Percentiles rank a stretch among this genome's conserved stretches.
phyloP scores from a whole-genome alignment of 352 stramenopile species.

The Thraustochytrium striatum region DNA sequence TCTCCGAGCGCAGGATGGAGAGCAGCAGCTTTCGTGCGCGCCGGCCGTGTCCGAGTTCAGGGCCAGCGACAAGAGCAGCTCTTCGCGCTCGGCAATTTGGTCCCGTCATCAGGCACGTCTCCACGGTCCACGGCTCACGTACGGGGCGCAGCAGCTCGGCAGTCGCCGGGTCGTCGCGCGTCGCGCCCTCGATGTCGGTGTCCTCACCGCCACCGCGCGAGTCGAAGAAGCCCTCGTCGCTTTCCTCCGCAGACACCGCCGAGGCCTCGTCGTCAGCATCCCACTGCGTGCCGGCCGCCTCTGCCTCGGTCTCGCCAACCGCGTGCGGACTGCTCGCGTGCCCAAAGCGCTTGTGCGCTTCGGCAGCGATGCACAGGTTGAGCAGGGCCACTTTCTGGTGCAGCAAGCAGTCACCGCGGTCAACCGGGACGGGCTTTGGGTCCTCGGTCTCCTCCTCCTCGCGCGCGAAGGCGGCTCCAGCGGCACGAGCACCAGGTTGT shows the following conservation, averaged over 20 bases:
- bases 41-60: slow-evolving; percentile 13
- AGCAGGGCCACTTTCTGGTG: slow-evolving; percentile 27
- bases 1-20: slow-evolving; percentile 29
- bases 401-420: slow-evolving; percentile 20
- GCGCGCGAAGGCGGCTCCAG: background rate
- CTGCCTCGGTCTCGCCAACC: too few species aligned
- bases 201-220: background rate
- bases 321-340: too few species aligned
- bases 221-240: slow-evolving; percentile 28
- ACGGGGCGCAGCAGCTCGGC: background rate
- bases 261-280: background rate
- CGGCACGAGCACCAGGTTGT: slow-evolving; percentile 30
- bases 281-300: background rate
- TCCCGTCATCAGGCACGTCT: slow-evolving; percentile 39
- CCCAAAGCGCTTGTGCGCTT: background rate
- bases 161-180: too few species aligned
- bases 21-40: slow-evolving; percentile 26
- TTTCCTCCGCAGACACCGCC: background rate
- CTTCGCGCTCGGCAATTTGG: background rate
- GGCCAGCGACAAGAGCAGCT: slow-evolving; percentile 24
- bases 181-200: background rate
- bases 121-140: slow-evolving; percentile 22
- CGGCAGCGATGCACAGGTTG: background rate
- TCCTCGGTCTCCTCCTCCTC: background rate
- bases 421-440: background rate